A percentile compares a stretch with the other conserved stretches of the same genome.
Conservation (phyloP, 225 moss, liverwort and hornwort species). For the Anthoceros angustus region DNA sequence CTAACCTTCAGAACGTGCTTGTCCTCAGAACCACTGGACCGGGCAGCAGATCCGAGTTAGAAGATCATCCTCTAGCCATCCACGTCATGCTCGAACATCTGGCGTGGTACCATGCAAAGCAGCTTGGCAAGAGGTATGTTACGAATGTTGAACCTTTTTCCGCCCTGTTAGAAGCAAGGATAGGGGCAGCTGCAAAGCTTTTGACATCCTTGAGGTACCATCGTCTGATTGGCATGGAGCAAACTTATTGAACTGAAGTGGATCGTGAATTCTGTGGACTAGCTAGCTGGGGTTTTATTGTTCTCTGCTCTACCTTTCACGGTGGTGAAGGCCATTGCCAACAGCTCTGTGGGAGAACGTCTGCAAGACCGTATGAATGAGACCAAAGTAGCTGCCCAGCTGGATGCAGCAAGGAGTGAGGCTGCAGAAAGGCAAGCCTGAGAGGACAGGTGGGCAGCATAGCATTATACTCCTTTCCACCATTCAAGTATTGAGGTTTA, state of each 20-base stretch:
- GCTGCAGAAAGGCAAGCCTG: conserved; percentile 41
- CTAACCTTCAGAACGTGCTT: neutral
- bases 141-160: neutral
- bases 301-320: conserved; percentile 89
- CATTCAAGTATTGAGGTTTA: neutral
- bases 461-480: neutral
- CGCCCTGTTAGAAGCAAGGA: neutral
- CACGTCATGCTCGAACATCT: neutral
- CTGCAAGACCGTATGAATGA: conserved; percentile 69
- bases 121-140: conserved; percentile 60
- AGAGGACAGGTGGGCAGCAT: conserved; percentile 27
- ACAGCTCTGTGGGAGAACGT: conserved; percentile 68
- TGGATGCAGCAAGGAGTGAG: conserved; percentile 19
- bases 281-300: conserved; percentile 84
- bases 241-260: neutral
- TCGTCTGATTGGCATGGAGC: neutral
- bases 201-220: neutral
- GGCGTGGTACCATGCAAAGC: conserved; percentile 17
- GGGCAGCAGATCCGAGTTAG: neutral
- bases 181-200: neutral
- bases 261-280: conserved; percentile 25
- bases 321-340: conserved; percentile 83
- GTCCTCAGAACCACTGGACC: neutral
- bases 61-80: neutral
- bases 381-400: conserved; percentile 46